These are phyloP conservation scores for Ambispora gerdemannii DNA, from an alignment of 192 early-diverging fungal species.

Conservation along the genomic window DNA sequence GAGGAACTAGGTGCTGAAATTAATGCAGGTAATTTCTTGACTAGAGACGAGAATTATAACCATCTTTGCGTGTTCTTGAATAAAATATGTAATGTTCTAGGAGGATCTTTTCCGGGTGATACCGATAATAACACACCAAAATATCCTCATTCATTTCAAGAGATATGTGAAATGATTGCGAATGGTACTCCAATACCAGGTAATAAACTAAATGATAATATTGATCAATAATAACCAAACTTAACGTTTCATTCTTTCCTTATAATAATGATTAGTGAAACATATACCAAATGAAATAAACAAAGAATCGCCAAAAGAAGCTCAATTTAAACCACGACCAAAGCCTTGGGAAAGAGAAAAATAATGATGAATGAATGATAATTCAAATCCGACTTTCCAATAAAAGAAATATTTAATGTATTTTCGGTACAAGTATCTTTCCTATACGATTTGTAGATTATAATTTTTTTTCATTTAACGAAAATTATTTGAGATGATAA, in stretches of 20 bases:
- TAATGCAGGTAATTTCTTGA: too few relatives aligned
- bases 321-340: neutral
- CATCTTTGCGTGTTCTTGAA: too few relatives aligned
- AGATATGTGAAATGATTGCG: constrained; percentile 43
- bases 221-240: neutral
- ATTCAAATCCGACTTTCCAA: too few relatives aligned
- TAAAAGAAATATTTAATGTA: too few relatives aligned
- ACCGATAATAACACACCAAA: constrained; percentile 24
- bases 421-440: too few relatives aligned
- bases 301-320: neutral
- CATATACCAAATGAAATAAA: neutral
- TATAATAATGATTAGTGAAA: too few relatives aligned
- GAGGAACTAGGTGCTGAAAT: too few relatives aligned
- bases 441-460: too few relatives aligned
- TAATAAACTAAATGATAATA: neutral
- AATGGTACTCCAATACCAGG: constrained; percentile 42
- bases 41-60: too few relatives aligned
- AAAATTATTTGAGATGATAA: too few relatives aligned
- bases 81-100: neutral
- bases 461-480: too few relatives aligned
- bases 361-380: too few relatives aligned
- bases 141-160: constrained; percentile 41
- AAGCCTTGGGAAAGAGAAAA: neutral
- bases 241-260: neutral
- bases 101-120: neutral